Evolutionary conservation across 768 basidiomycete species (phyloP).

Genomic region (Galerina sulciceps): DNA sequence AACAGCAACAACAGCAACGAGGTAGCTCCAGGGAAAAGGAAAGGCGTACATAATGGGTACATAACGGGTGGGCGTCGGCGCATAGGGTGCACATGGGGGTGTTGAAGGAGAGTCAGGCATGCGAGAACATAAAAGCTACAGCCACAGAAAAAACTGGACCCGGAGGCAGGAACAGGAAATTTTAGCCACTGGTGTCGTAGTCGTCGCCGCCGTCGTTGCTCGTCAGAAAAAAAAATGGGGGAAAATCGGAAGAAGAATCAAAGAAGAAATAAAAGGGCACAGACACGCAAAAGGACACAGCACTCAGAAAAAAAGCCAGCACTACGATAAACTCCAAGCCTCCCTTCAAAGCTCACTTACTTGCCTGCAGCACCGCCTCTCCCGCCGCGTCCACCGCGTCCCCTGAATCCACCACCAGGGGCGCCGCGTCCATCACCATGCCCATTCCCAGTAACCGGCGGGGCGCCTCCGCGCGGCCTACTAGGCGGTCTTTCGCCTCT

Average conservation of each 20-base stretch:
- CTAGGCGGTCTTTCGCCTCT: constrained; percentile 76
- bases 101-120: no score
- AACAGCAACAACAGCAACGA: no score
- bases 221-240: no score
- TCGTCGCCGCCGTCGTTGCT: no score
- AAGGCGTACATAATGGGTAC: no score
- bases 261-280: not conserved
- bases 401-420: constrained; percentile 29
- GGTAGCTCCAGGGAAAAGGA: no score
- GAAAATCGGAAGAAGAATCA: constrained; percentile 1
- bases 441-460: constrained; percentile 21
- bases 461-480: constrained; percentile 65
- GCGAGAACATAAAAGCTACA: no score
- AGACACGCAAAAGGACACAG: constrained; percentile 6
- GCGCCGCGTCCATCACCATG: constrained; percentile 40
- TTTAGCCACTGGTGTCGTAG: no score
- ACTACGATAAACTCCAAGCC: not conserved
- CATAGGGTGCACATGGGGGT: no score
- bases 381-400: constrained; percentile 25
- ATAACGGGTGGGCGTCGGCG: no score
- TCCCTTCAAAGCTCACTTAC: constrained; percentile 2
- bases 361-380: constrained; percentile 28
- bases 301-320: not conserved
- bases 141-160: no score
- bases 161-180: no score